A percentile compares a stretch with the other conserved stretches of the same genome.
Conservation (phyloP, 768 basidiomycete species). For the Suillus sp. region DNA sequence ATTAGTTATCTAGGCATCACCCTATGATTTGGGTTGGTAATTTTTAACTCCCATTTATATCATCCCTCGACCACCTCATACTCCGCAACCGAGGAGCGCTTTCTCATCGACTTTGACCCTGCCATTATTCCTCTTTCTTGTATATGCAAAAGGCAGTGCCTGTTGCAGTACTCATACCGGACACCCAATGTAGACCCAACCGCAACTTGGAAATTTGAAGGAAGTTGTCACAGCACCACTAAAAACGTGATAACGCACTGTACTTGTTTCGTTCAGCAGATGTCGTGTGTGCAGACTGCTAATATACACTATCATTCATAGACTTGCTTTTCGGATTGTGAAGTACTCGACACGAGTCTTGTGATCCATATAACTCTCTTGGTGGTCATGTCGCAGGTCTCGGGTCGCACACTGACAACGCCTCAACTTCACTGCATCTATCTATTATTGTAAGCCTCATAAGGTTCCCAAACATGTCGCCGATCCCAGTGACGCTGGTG, state of each 20-base stretch:
- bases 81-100: background rate
- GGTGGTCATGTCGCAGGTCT: background rate
- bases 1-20: background rate
- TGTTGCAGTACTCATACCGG: background rate
- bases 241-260: background rate
- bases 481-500: background rate
- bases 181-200: background rate
- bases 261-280: background rate
- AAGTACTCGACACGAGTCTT: background rate
- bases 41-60: background rate
- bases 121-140: background rate
- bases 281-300: background rate
- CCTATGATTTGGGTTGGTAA: background rate
- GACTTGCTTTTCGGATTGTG: background rate
- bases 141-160: background rate
- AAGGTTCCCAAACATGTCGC: background rate
- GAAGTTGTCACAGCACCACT: background rate
- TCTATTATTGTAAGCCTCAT: background rate
- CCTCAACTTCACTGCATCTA: background rate
- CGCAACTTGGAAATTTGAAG: background rate
- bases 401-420: background rate
- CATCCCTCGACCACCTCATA: background rate
- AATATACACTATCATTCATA: background rate
- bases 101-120: background rate
- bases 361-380: background rate